Conservation (phyloP, 129 eudicot genomes). For the Saposhnikovia divaricata region DNA sequence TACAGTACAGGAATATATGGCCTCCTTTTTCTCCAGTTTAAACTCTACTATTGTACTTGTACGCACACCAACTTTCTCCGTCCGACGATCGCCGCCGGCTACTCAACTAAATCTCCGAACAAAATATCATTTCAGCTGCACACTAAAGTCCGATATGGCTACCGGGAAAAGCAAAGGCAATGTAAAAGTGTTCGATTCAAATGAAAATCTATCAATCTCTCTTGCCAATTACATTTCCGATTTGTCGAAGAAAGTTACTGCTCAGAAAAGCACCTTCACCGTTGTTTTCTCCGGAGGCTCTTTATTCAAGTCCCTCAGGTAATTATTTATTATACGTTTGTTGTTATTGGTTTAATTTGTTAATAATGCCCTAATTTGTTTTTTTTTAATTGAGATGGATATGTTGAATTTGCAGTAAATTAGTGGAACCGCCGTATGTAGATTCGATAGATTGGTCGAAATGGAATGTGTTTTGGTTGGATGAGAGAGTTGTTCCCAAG, state of each 20-base stretch:
- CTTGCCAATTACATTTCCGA: constrained; percentile 50
- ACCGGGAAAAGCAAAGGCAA: constrained; percentile 5
- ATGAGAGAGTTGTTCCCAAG: constrained; percentile 85
- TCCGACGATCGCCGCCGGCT: background rate
- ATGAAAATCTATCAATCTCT: constrained; percentile 53
- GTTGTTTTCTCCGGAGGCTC: constrained; percentile 78
- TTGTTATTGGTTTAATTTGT: background rate
- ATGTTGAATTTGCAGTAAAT: constrained; percentile 37
- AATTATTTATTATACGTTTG: background rate
- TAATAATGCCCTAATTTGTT: too few relatives aligned
- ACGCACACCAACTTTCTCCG: background rate
- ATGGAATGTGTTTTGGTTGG: constrained; percentile 85
- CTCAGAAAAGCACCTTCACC: constrained; percentile 55
- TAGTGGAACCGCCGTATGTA: constrained; percentile 59
- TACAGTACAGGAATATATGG: background rate
- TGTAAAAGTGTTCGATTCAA: constrained; percentile 27
- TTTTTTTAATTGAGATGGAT: background rate
- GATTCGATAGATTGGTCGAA: constrained; percentile 80
- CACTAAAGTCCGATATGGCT: background rate
- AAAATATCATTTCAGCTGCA: background rate
- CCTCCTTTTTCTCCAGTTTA: background rate
- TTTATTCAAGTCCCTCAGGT: constrained; percentile 70
- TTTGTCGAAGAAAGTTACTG: constrained; percentile 41
- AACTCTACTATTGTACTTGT: background rate
- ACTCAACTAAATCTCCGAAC: background rate